Evolutionary conservation across 306 rosid species (phyloP), one percentile per base, ranked within the genome.

Genomic region (Acacia crassicarpa): DNA sequence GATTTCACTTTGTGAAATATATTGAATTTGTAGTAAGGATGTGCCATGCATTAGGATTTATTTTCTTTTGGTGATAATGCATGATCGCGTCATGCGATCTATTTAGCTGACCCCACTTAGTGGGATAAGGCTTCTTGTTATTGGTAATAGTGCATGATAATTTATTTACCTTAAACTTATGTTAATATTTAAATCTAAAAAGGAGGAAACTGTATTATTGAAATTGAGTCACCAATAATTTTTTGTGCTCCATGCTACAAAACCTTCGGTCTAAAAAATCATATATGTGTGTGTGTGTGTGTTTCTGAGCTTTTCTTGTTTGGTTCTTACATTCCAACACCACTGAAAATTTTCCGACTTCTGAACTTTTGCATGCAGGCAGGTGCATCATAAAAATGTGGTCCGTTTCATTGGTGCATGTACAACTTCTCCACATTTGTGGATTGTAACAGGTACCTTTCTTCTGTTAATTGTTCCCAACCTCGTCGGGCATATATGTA

Each of bases 381-480:
- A 91, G 92, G 99, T 96, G 80, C 94, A 82, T 72, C 98, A 96
- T 81, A 88, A 84, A 86, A 96, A 96, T 90, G 97, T 96, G 77
- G 99, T 96, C 81, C 89, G 94, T 70, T 96, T 96, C 84, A 92
- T 96, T 54, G 98, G 99, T 53, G 98, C 99, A 17, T 91, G 97
- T 87, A 90, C 99, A 38, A 91, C 87, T 82, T 85, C 91, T 85
- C 97, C 98, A 25, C 88, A 93, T 88, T 85, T 96, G 89, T 92
- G 94, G 90, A 93, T 96, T 81, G 89, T 96, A 76, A 96, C 99
- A 86, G 99, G 99, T 93, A 87, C 14, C 32, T 48, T 72, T 67
- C 77, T 83, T 67, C 59, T 51, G 12, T 51, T 81, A 20, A 46
- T 9, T 82, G 17, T 49, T 65, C 62, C 46, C 59, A 75, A 32